A percentile compares a stretch with the other conserved stretches of the same genome.
These are phyloP conservation scores for Pleurotus djamor DNA, from an alignment of 768 basidiomycete species.

Conservation along the genomic window DNA sequence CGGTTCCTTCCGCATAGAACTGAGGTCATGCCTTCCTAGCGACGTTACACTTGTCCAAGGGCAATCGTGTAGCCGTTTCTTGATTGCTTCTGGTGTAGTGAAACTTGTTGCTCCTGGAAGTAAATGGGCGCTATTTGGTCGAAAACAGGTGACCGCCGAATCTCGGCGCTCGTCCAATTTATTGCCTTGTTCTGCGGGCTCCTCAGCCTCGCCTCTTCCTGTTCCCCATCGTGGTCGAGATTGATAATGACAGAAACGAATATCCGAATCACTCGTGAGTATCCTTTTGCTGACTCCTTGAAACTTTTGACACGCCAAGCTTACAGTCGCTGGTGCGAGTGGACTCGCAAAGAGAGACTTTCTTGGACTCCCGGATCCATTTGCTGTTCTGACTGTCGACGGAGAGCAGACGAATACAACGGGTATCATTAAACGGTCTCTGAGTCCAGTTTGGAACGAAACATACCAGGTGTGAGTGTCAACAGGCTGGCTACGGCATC, in stretches of 20 bases:
- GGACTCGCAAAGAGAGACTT: slow-evolving; percentile 76
- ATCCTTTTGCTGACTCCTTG: slow-evolving; percentile 1
- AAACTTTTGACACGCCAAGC: neutral
- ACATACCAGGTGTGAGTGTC: slow-evolving; percentile 76
- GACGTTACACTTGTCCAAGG: no score
- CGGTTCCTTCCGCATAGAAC: no score
- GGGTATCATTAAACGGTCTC: slow-evolving; percentile 61
- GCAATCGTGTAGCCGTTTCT: no score
- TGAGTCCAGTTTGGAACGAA: slow-evolving; percentile 82
- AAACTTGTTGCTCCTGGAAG: no score
- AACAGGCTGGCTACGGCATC: slow-evolving; percentile 8
- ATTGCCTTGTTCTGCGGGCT: slow-evolving; percentile 30
- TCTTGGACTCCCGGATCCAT: slow-evolving; percentile 83
- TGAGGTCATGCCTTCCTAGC: no score
- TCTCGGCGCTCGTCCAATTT: no score
- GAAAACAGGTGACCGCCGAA: no score
- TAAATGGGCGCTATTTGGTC: no score
- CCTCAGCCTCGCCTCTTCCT: slow-evolving; percentile 7
- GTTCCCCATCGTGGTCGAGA: neutral
- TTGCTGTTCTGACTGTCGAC: slow-evolving; percentile 86
- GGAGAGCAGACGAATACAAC: slow-evolving; percentile 82
- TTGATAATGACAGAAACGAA: slow-evolving; percentile 1
- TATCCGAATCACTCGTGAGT: slow-evolving; percentile 51
- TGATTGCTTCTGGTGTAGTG: no score
- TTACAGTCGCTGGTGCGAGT: slow-evolving; percentile 39